These are phyloP conservation scores for Arthromyces matolae DNA, from an alignment of 768 basidiomycete species.

Conservation along the genomic window DNA sequence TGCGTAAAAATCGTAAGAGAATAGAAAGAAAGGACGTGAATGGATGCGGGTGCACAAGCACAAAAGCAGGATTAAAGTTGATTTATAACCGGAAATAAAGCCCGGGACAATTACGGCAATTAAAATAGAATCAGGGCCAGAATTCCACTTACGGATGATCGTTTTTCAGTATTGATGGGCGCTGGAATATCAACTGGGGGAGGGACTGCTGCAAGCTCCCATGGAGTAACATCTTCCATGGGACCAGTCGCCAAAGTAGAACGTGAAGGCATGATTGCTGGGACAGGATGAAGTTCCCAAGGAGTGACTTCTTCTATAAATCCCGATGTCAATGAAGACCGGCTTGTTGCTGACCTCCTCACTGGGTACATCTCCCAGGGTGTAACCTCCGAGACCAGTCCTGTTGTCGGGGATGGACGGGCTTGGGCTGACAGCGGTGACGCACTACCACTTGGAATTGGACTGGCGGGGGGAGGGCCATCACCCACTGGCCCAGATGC, in stretches of 20 bases:
- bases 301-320: slow-evolving; percentile 28
- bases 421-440: slow-evolving; percentile 13
- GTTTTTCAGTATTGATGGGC: slow-evolving; percentile 12
- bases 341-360: slow-evolving; percentile 13
- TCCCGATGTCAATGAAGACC: slow-evolving; percentile 21
- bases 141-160: slow-evolving; percentile 19
- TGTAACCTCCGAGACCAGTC: slow-evolving; percentile 25
- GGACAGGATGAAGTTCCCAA: slow-evolving; percentile 29
- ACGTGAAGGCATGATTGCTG: slow-evolving; percentile 16
- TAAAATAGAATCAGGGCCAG: slow-evolving; percentile 8
- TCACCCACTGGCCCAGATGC: slow-evolving; percentile 18
- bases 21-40: not conserved
- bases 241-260: slow-evolving; percentile 25
- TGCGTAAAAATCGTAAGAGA: slow-evolving; percentile 7
- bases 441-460: slow-evolving; percentile 6
- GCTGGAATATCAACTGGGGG: slow-evolving; percentile 1
- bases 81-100: slow-evolving; percentile 7
- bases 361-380: slow-evolving; percentile 28
- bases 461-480: slow-evolving; percentile 2
- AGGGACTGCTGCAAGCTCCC: slow-evolving; percentile 25
- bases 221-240: slow-evolving; percentile 28
- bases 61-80: slow-evolving; percentile 2
- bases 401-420: slow-evolving; percentile 15
- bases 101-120: slow-evolving; percentile 12
- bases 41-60: not conserved